Evolutionary conservation across 2,329 filamentous ascomycete species (phyloP), one percentile per base, ranked within the genome.

Genomic region (Fusarium praegraminearum): DNA sequence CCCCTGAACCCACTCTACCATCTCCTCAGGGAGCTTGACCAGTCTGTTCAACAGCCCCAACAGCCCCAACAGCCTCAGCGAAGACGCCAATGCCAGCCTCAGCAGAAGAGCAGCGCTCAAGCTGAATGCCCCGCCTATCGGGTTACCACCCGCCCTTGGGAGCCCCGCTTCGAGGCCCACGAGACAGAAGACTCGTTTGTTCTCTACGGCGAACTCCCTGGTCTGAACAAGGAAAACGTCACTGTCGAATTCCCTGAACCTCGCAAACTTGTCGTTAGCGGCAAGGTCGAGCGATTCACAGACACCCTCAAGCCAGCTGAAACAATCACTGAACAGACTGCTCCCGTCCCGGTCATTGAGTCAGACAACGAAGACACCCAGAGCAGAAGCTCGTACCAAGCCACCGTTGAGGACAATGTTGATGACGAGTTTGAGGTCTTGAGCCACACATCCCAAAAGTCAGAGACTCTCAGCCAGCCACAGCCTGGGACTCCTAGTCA

Each of bases 201-300:
- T 79, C 87, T 94, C 15, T 88, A 93, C 73, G 92, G 91, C 73
- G 91, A 94, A 78, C 87, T 94, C 1, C 90, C 91, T 0, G 92
- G 92, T 49, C 83, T 93, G 71, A 86, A 87, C 67, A 90, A 92
- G 79, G 88, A 91, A 70, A 84, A 93, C 75, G 82, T 94, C 75
- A 83, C 85, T 76, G 90, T 94, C 76, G 91, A 93, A 76, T 94
- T 93, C 83, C 89, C 87, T 58, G 91, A 93, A 77, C 82, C 85
- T 22, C 87, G 91, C 79, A 93, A 90, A 30, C 80, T 94, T 26
- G 85, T 87, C 59, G 83, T 94, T 74, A 87, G 86, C 56, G 92
- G 92, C 73, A 87, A 84, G 64, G 84, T 88, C 62, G 91, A 93
- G 79, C 85, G 88, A 67, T 81, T 81, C 18, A 78, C 80, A 61